Base-by-base conservation (phyloP, 805 yeast species). In the Clavispora fructus region DNA sequence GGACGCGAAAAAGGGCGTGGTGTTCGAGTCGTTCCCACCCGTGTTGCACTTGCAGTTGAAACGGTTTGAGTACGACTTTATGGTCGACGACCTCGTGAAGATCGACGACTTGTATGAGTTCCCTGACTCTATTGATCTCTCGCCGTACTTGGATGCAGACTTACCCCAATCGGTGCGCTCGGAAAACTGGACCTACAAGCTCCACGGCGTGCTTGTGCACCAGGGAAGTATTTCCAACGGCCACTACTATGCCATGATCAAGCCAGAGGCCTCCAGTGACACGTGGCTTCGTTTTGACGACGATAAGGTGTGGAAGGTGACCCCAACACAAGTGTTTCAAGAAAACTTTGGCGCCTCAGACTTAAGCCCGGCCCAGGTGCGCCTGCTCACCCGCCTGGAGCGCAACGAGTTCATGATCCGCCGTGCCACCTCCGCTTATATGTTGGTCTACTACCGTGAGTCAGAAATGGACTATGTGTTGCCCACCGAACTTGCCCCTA, bases 151-250 rank as follows among this genome's bases (percentile, higher is more conserved):
- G 50, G 94, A 87, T 47, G 80, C 79, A 37, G 78, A 73, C 39
- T 58, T 70, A 43, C 62, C 67, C 8, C 67, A 69, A 1, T 67
- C 69, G 12, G 61, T 64, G 29, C 66, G 64, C 41, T 61, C 66
- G 40, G 83, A 83, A 50, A 77, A 86, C 49, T 86, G 91, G 83
- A 82, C 74, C 31, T 94, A 94, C 63, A 82, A 80, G 43, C 69
- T 94, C 25, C 97, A 92, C 64, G 97, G 98, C 10, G 99, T 94
- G 2, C 71, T 94, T 47, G 97, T 94, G 11, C 99, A 94, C 63
- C 85, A 90, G 37, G 99, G 99, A 49, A 96, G 92, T 59, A 84
- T 94, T 42, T 87, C 96, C 10, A 87, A 91, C 39, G 99, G 99
- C 17, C 99, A 94, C 62, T 94, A 94, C 65, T 94, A 94, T 60